Percentiles rank a stretch among this genome's conserved stretches.
Conservation (phyloP, 2,329 filamentous ascomycete species). For the Clonostachys rosea region DNA sequence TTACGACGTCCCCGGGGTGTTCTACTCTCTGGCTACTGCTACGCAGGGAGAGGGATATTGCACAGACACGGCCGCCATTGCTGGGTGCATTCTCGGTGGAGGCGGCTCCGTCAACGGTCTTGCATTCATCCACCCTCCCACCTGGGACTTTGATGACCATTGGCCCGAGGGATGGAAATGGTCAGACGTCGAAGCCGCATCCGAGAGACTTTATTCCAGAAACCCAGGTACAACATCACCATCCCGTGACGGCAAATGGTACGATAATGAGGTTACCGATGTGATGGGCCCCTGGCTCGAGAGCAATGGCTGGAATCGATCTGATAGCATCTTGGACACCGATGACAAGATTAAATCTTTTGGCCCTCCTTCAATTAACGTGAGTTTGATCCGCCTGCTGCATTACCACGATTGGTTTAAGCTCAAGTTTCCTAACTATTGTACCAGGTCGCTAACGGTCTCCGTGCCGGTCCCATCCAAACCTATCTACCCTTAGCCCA, state of each 20-base stretch:
- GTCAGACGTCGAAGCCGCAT: constrained; percentile 46
- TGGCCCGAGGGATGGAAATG: constrained; percentile 66
- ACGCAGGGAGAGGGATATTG: constrained; percentile 6
- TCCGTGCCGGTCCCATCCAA: constrained; percentile 65
- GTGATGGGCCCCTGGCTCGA: constrained; percentile 54
- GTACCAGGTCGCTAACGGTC: constrained; percentile 56
- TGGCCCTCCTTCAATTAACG: no score
- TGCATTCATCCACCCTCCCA: constrained; percentile 61
- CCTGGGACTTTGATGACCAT: constrained; percentile 61
- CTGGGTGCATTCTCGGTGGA: constrained; percentile 64
- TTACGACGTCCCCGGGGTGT: constrained; percentile 66
- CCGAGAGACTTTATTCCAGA: constrained; percentile 57
- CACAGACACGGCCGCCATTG: constrained; percentile 9
- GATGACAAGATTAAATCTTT: constrained; percentile 5
- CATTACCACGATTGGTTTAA: constrained; percentile 22
- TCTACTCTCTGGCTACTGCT: constrained; percentile 33
- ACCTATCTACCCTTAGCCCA: constrained; percentile 63
- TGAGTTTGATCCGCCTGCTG: no score
- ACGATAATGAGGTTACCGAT: constrained; percentile 61
- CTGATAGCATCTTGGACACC: constrained; percentile 54
- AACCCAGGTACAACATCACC: constrained; percentile 47
- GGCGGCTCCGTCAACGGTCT: constrained; percentile 62
- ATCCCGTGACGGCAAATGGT: constrained; percentile 61
- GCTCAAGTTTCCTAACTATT: constrained; percentile 49
- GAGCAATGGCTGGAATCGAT: constrained; percentile 55